Conservation (phyloP, 768 basidiomycete genomes). For the Panellus pusillus region DNA sequence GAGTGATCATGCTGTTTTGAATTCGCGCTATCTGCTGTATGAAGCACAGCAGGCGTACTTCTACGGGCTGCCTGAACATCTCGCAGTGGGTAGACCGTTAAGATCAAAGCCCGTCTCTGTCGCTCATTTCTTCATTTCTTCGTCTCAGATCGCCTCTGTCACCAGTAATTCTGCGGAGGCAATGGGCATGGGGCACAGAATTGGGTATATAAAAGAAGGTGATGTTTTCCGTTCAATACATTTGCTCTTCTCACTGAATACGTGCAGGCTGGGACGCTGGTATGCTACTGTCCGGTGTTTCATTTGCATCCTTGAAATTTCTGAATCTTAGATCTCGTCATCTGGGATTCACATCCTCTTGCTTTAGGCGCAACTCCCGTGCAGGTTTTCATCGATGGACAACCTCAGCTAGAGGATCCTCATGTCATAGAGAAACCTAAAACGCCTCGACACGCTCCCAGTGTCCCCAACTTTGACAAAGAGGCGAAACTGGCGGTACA, state of each 20-base stretch:
- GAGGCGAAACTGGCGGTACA: slow-evolving; percentile 62
- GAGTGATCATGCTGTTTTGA: slow-evolving; percentile 66
- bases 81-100: slow-evolving; percentile 37
- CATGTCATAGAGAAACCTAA: slow-evolving; percentile 51
- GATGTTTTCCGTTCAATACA: not conserved
- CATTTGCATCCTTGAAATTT: not conserved
- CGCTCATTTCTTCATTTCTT: too few species aligned
- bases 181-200: slow-evolving; percentile 76
- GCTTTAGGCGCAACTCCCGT: slow-evolving; percentile 82
- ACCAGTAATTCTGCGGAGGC: slow-evolving; percentile 71
- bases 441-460: slow-evolving; percentile 46
- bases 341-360: slow-evolving; percentile 86
- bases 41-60: slow-evolving; percentile 86
- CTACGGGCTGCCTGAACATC: slow-evolving; percentile 70
- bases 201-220: slow-evolving; percentile 77
- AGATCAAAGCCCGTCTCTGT: too few species aligned
- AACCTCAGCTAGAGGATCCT: slow-evolving; percentile 62
- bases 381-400: slow-evolving; percentile 90
- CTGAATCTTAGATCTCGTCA: slow-evolving; percentile 57
- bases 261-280: slow-evolving; percentile 75
- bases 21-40: slow-evolving; percentile 75
- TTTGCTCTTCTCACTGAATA: not conserved
- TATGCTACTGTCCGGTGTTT: slow-evolving; percentile 18
- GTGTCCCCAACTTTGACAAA: slow-evolving; percentile 67
- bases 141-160: slow-evolving; percentile 55